Evolutionary conservation across 306 rosid genomes (phyloP), one percentile per base, ranked within the genome.

Genomic region (Arachis hypogaea): DNA sequence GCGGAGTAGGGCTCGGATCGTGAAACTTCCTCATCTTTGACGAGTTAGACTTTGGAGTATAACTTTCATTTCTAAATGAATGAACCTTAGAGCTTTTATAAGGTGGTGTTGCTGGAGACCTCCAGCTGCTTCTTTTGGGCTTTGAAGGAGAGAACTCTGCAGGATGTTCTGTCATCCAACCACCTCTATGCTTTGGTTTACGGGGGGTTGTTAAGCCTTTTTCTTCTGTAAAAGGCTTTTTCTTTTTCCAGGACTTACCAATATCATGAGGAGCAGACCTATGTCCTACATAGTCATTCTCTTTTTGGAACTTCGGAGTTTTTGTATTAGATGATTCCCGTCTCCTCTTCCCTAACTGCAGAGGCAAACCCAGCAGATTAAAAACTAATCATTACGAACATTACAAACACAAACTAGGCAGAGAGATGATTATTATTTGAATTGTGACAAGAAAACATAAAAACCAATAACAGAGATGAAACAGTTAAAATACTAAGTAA

Each of bases 241-340:
- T 90, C 90, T 74, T 87, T 69, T 72, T 83, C 7, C 43, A 77
- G 73, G 56, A 69, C 73, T 81, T 83, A 18, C 72, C 82, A 52
- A 80, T 59, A 63, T 86, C 87, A 77, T 76, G 82, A 73, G 97
- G 89, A 9, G 85, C 82, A 59, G 96, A 89, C 75, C 74, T 81
- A 76, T 77, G 59, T 52, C 81, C 90, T 54, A 7, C 49, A 72
- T 78, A 69, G 55, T 82, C 82, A 63, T 77, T 87, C 72, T 64
- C 87, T 73, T 80, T 80, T 43, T 76, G 87, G 41, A 69, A 66
- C 78, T 77, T 85, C 54, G 55, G 72, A 54, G 50, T 66, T 49
- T 76, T 83, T 6, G 82, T 80, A 18, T 85, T 79, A 11, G 86
- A 81, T 14, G 46, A 69, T 10, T 84, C 85, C 30, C 78, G 74